Base-by-base conservation (phyloP, 2,329 filamentous ascomycete genomes). In the Daldinia eschscholtzii region DNA sequence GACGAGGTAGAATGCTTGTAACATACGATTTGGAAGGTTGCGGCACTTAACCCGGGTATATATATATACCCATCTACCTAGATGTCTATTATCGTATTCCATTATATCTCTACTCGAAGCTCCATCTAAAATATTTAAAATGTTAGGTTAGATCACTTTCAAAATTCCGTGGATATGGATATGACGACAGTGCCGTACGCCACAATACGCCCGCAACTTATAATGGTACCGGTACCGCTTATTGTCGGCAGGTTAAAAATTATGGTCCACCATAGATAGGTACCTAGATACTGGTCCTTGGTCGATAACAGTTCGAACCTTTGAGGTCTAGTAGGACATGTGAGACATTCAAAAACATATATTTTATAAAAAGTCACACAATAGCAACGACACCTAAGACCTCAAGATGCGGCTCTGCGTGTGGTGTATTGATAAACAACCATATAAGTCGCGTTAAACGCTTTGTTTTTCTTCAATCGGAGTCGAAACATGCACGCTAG, bases 341-440 rank as follows among this genome's bases (percentile, higher is more conserved):
- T 20, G 30, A 15, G 30, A 37, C 18, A 20, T 6, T 37, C 33
- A 15, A n/a, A 48, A 6, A 15, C 5, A 9, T 6, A 15, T 10
- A 55, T 18, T 15, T 13, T 26, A 13, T 26, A 13, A n/a, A 41
- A 42, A 30, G 46, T 33, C 26, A 39, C 18, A 60, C 48, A 41
- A 56, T 33, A 58, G 58, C 53, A 33, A 46, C 28, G 4, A 20
- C 30, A n/a, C 46, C 30, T 37, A 9, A 62, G 37, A 66, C 15
- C 13, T 39, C 20, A 10, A 52, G 12, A 59, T 63, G 64, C 59
- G 64, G 64, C 64, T 67, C 64, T 63, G 30, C 23, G 15, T 26
- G 48, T 50, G 20, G 6, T 4, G 46, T 37, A 26, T 48, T 53
- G 23, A 28, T 23, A n/a, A 65, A 30, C 13, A 2, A 28, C 13